These are phyloP conservation scores for Dictyostelium citrinum DNA, from an alignment of 78 protist species.

Conservation along the genomic window DNA sequence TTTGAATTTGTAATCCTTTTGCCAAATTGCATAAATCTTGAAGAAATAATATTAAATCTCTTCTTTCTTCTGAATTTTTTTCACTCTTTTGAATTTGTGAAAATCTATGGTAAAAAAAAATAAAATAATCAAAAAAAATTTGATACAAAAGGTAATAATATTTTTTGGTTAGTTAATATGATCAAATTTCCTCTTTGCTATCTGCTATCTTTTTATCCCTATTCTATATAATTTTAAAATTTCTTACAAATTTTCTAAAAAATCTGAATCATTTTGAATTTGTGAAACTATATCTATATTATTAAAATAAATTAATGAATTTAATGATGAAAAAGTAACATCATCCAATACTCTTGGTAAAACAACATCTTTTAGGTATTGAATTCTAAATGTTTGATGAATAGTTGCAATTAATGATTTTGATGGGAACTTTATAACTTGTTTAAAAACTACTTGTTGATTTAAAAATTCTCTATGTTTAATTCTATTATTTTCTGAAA, in stretches of 20 bases:
- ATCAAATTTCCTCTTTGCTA: too few species aligned
- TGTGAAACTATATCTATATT: slow-evolving; percentile 80
- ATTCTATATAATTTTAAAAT: too few species aligned
- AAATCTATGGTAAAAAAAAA: slow-evolving; percentile 18
- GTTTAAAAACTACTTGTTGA: slow-evolving; percentile 61
- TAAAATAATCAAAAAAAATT: too few species aligned
- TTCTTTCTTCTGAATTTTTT: slow-evolving; percentile 23
- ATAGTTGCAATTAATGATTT: slow-evolving; percentile 38
- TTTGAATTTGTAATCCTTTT: slow-evolving; percentile 58
- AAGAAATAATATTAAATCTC: slow-evolving; percentile 68
- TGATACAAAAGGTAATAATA: too few species aligned
- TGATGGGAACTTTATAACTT: slow-evolving; percentile 77
- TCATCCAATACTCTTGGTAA: slow-evolving; percentile 92
- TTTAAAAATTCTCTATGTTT: slow-evolving; percentile 84
- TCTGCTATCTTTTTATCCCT: too few species aligned
- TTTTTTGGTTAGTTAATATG: too few species aligned
- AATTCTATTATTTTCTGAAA: slow-evolving; percentile 28
- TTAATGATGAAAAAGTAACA: slow-evolving; percentile 81
- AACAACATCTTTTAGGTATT: slow-evolving; percentile 90
- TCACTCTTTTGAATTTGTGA: slow-evolving; percentile 23
- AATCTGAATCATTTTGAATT: slow-evolving; percentile 58
- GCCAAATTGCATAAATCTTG: slow-evolving; percentile 83
- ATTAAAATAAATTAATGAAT: slow-evolving; percentile 83
- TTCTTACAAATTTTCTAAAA: slow-evolving; percentile 67
- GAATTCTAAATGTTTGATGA: slow-evolving; percentile 90